These are phyloP conservation scores for Lentinula edodes DNA, from an alignment of 768 basidiomycete species.

Conservation along the genomic window DNA sequence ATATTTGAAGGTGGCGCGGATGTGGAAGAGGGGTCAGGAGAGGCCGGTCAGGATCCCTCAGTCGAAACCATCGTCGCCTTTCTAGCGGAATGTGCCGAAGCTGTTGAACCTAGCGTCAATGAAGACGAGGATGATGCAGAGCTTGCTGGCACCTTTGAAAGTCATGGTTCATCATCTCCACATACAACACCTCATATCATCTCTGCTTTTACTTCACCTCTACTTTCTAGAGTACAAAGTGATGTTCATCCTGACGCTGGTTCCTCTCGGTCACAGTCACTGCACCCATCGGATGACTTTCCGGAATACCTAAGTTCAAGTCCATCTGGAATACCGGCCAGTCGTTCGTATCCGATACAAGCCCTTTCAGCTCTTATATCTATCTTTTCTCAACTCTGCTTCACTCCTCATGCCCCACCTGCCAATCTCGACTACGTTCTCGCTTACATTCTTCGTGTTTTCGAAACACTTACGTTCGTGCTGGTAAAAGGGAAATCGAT, in stretches of 20 bases:
- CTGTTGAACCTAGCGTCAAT: conserved; percentile 28
- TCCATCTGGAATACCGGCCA: conserved; percentile 16
- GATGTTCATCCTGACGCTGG: conserved; percentile 58
- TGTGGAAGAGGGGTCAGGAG: neutral
- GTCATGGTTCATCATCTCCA: conserved; percentile 29
- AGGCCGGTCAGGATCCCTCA: neutral
- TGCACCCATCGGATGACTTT: conserved; percentile 35
- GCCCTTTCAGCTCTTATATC: conserved; percentile 61
- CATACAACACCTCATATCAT: neutral
- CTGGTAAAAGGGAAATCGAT: conserved; percentile 41
- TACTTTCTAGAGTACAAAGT: conserved; percentile 52
- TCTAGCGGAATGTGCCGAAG: conserved; percentile 22
- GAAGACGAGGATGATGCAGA: conserved; percentile 41
- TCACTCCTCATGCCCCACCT: conserved; percentile 58
- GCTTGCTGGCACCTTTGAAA: conserved; percentile 31
- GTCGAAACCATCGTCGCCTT: conserved; percentile 29
- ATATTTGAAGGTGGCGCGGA: conserved; percentile 29
- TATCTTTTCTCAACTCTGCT: conserved; percentile 65
- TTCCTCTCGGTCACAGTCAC: conserved; percentile 60
- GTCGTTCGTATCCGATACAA: conserved; percentile 37
- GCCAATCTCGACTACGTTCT: conserved; percentile 42
- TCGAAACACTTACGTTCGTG: conserved; percentile 43
- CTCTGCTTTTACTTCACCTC: conserved; percentile 36
- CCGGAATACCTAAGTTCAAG: conserved; percentile 22
- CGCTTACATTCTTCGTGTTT: conserved; percentile 49